Evolutionary conservation across 768 basidiomycete genomes (phyloP), one percentile per base, ranked within the genome.

Genomic region (Auriscalpium microsporum): DNA sequence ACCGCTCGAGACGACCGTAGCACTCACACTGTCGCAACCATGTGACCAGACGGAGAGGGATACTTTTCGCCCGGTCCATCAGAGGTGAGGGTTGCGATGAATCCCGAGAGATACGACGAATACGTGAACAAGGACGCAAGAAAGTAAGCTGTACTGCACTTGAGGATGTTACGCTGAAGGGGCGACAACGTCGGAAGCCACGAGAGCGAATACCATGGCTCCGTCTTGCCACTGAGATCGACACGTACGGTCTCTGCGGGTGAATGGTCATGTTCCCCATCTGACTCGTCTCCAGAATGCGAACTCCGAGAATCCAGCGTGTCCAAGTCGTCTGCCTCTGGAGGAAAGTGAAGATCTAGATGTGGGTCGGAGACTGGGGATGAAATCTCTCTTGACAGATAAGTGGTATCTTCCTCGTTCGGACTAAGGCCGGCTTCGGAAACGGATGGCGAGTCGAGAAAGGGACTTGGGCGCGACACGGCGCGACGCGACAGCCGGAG

Each of bases 91-190:
- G 84, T 80, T 4, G 83, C 78, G 57, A 94, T 77, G 48, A 89
- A 69, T 8, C 75, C 75, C 10, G 93, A 84, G 11, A 99, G 75
- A 23, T 74, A 72, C 0, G 89, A 84, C 4, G 83, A 83, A 65
- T 92, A 98, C 1, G 96, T 99, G 77, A 98, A 99, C 10, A 97
- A 75, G 0, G 90, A 92, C 5, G 79, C 94, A 52, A 97, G 71
- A 61, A 91, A 82, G 69, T 99, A 99, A 0, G 94, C 89, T 16
- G 97, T 73, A 2, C 85, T 79, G 71, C 96, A 99, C 72, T 98
- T 97, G 60, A 95, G 70, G 45, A 96, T 80, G 64, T 90, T 91
- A 42, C 80, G 78, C 55, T 83, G 76, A 33, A 85, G 57, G 16
- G 78, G 59, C 2, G 84, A 71, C 37, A 86, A 59, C 11, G 69